A percentile compares a stretch with the other conserved stretches of the same genome.
Conservation (phyloP, 164 flowering plant genomes). For the Aristolochia contorta region DNA sequence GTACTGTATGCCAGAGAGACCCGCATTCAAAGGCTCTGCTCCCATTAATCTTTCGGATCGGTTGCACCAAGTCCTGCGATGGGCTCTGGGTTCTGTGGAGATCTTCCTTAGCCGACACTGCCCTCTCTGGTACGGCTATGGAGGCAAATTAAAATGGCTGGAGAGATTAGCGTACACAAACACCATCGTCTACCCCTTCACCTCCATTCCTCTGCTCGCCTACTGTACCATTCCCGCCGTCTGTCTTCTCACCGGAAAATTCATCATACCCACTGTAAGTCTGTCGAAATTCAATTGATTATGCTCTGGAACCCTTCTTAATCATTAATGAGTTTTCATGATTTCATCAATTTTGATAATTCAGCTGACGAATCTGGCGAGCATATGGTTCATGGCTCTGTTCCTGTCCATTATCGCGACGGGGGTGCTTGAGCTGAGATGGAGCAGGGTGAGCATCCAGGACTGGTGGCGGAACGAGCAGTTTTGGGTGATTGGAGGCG, state of each 20-base stretch:
- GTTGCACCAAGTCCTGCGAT: constrained; percentile 38
- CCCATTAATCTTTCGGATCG: constrained; percentile 45
- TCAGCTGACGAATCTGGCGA: constrained; percentile 55
- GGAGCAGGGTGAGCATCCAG: constrained; percentile 67
- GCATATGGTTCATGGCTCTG: constrained; percentile 73
- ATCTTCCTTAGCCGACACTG: constrained; percentile 41
- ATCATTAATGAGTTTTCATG: too few species aligned
- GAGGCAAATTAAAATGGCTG: constrained; percentile 37
- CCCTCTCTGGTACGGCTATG: constrained; percentile 43
- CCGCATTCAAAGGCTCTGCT: constrained; percentile 43
- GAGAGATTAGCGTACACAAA: constrained; percentile 38
- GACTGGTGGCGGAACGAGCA: constrained; percentile 86
- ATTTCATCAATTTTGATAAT: constrained; percentile 1
- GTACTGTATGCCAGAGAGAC: constrained; percentile 22
- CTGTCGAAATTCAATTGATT: too few species aligned
- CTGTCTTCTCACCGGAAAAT: constrained; percentile 39
- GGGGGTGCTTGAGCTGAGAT: constrained; percentile 56
- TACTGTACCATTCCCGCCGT: constrained; percentile 40
- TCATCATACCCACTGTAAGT: constrained; percentile 36
- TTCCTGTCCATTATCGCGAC: constrained; percentile 61
- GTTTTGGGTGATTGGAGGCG: constrained; percentile 77
- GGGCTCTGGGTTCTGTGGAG: constrained; percentile 43
- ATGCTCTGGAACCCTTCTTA: too few species aligned
- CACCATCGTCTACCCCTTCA: constrained; percentile 41
- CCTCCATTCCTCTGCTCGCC: constrained; percentile 35